These are phyloP conservation scores for Candida maris DNA, from an alignment of 805 yeast species.

Conservation along the genomic window DNA sequence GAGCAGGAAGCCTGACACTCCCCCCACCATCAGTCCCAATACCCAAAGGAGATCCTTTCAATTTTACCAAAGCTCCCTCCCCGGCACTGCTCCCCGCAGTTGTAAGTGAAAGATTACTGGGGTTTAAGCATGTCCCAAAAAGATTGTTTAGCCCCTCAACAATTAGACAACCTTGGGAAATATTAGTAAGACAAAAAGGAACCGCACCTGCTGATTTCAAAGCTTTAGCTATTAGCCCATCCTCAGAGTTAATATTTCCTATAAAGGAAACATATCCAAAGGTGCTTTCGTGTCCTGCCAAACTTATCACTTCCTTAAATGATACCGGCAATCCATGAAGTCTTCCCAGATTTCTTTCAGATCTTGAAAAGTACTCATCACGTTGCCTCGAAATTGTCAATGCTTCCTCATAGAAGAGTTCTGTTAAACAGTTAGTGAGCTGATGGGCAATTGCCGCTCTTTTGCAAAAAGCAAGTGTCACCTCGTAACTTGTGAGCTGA, in stretches of 20 bases:
- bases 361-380: constrained; percentile 12
- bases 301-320: constrained; percentile 45
- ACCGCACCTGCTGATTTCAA: constrained; percentile 30
- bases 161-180: constrained; percentile 58
- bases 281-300: constrained; percentile 34
- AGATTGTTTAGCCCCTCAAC: constrained; percentile 49
- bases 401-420: constrained; percentile 24
- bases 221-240: constrained; percentile 19
- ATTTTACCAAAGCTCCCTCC: constrained; percentile 53
- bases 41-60: constrained; percentile 53
- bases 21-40: constrained; percentile 66
- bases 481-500: constrained; percentile 14
- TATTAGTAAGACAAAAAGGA: constrained; percentile 45
- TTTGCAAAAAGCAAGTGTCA: constrained; percentile 27
- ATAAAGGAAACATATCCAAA: constrained; percentile 16
- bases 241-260: constrained; percentile 10
- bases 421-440: constrained; percentile 24
- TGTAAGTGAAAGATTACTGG: constrained; percentile 46
- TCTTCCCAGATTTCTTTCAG: constrained; percentile 20
- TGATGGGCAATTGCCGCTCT: constrained; percentile 29
- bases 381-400: constrained; percentile 19
- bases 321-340: constrained; percentile 39
- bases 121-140: constrained; percentile 48
- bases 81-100: constrained; percentile 65
- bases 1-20: constrained; percentile 54